These are phyloP conservation scores for Corynascus novoguineensis DNA, from an alignment of 495 filamentous ascomycete genomes.

Conservation along the genomic window DNA sequence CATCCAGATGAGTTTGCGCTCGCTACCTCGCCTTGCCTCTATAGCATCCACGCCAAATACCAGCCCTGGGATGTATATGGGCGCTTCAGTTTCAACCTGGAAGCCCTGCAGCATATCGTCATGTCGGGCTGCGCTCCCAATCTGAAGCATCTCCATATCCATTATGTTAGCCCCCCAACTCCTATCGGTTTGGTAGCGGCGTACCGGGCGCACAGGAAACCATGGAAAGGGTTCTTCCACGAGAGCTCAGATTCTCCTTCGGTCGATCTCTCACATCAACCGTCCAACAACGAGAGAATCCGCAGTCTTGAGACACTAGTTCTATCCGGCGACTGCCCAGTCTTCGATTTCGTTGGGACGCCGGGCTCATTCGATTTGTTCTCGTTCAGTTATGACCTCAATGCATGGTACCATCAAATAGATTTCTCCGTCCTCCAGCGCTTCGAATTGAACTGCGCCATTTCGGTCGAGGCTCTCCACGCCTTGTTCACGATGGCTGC, in stretches of 20 bases:
- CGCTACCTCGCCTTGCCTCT: constrained; percentile 8
- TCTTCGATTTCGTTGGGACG: too few relatives aligned
- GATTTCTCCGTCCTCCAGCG: not conserved
- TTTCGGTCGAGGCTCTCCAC: not conserved
- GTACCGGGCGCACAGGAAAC: not conserved
- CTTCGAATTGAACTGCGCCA: not conserved
- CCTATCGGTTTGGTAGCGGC: not conserved
- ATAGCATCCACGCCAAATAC: not conserved
- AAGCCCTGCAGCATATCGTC: not conserved
- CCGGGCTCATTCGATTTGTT: too few relatives aligned
- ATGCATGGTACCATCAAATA: not conserved
- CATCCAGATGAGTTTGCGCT: constrained; percentile 3
- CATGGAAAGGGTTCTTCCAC: not conserved
- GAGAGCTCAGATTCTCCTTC: not conserved
- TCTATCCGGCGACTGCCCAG: not conserved
- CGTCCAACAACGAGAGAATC: not conserved
- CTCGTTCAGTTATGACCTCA: not conserved
- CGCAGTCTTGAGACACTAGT: not conserved
- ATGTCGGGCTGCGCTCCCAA: not conserved
- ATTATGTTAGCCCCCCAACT: not conserved
- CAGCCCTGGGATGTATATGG: not conserved
- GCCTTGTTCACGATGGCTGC: not conserved
- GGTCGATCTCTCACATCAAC: not conserved
- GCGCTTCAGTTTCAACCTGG: not conserved
- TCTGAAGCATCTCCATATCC: not conserved